phyloP scores from a whole-genome alignment of 805 yeast species.

The Candida pseudofarinosa region DNA sequence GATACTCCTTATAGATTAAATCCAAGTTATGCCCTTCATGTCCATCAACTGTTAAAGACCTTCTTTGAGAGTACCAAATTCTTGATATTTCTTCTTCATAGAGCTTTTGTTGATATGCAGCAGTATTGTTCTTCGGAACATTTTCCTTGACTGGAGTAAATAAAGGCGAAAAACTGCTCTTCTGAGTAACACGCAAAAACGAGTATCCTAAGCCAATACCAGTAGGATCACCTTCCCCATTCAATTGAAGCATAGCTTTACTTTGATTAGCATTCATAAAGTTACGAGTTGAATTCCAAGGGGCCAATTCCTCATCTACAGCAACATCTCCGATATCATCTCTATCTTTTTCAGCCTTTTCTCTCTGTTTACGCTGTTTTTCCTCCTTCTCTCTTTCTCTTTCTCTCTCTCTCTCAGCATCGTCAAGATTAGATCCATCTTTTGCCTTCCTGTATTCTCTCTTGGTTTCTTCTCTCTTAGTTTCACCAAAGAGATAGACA shows the following conservation, averaged over 20 bases:
- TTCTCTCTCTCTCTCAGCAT: conserved; percentile 34
- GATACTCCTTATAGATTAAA: conserved; percentile 34
- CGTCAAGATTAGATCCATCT: conserved; percentile 38
- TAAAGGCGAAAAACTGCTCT: conserved; percentile 71
- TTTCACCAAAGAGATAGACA: conserved; percentile 46
- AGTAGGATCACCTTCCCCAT: conserved; percentile 93
- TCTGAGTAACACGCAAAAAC: conserved; percentile 87
- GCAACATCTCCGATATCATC: conserved; percentile 39
- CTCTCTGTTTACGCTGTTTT: conserved; percentile 16
- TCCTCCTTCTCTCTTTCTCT: conserved; percentile 20
- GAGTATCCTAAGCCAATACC: conserved; percentile 89
- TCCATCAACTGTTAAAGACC: conserved; percentile 43
- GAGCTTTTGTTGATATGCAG: conserved; percentile 71
- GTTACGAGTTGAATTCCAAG: conserved; percentile 92
- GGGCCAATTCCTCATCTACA: conserved; percentile 80
- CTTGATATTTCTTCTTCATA: conserved; percentile 86
- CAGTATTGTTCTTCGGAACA: conserved; percentile 37
- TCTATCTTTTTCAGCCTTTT: conserved; percentile 10
- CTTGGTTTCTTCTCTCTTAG: conserved; percentile 22
- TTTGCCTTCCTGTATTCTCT: conserved; percentile 24
- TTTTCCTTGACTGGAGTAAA: conserved; percentile 33
- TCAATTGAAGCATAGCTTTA: conserved; percentile 91
- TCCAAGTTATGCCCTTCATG: conserved; percentile 36
- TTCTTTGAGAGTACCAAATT: conserved; percentile 85
- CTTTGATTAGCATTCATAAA: conserved; percentile 93